phyloP scores from a whole-genome alignment of 2,329 filamentous ascomycete species.

The Pleurostoma richardsiae region DNA sequence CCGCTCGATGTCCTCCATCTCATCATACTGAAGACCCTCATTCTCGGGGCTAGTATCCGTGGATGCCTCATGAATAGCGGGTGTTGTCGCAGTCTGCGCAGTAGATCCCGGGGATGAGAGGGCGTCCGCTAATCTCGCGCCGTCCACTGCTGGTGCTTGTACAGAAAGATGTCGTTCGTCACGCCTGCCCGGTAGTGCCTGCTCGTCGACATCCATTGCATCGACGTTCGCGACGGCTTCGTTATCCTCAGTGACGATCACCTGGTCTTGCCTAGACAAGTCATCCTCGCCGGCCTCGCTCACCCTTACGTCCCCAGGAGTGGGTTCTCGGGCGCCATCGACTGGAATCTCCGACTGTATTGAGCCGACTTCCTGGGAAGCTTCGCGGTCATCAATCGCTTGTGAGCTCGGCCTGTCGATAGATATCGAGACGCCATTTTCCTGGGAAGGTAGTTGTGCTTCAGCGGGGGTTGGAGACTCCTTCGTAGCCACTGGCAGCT shows the following conservation, averaged over 20 bases:
- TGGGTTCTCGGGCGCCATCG: too few relatives aligned
- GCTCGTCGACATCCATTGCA: slow-evolving; percentile 10
- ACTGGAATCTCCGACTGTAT: too few relatives aligned
- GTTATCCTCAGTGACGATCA: too few relatives aligned
- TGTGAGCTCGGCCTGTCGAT: too few relatives aligned
- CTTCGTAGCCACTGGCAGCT: too few relatives aligned
- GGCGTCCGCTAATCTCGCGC: slow-evolving; percentile 32
- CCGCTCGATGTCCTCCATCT: slow-evolving; percentile 35
- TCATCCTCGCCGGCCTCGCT: slow-evolving; percentile 12
- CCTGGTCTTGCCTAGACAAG: neutral
- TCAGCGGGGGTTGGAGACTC: too few relatives aligned
- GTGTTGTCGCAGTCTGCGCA: slow-evolving; percentile 68
- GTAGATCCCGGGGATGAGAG: slow-evolving; percentile 60
- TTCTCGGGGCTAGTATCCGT: slow-evolving; percentile 71
- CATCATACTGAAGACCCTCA: slow-evolving; percentile 53
- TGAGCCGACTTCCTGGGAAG: too few relatives aligned
- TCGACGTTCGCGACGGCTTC: neutral
- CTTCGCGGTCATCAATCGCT: too few relatives aligned
- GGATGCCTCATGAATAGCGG: slow-evolving; percentile 61
- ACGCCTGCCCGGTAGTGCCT: slow-evolving; percentile 18
- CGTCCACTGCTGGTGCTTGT: slow-evolving; percentile 27
- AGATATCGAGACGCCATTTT: too few relatives aligned
- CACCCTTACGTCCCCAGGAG: neutral
- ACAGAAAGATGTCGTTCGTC: slow-evolving; percentile 23
- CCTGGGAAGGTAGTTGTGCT: too few relatives aligned